A percentile compares a stretch with the other conserved stretches of the same genome.
These are phyloP conservation scores for Lenwebbia sp. DNA, from an alignment of 345 rosid genomes.

Conservation along the genomic window DNA sequence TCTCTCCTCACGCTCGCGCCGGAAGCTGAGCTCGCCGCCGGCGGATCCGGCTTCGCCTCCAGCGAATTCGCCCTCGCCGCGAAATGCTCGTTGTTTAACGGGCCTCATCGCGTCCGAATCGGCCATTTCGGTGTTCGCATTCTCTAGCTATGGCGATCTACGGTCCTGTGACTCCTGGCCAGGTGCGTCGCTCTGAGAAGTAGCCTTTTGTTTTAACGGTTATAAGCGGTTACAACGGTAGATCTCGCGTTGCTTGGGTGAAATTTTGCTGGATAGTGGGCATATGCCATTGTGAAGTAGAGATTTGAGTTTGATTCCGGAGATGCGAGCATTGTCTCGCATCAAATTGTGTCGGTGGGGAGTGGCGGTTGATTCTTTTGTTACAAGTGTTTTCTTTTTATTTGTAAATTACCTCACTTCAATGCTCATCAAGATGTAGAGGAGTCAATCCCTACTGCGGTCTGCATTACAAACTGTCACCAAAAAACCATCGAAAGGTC, in stretches of 20 bases:
- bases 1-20: background rate
- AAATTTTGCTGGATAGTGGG: background rate
- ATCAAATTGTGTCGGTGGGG: background rate
- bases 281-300: background rate
- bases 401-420: background rate
- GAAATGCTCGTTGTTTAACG: background rate
- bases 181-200: conserved; percentile 27
- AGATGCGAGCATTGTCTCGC: background rate
- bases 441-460: background rate
- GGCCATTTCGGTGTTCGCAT: background rate
- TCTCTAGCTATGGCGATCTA: conserved; percentile 23
- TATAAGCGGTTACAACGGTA: background rate
- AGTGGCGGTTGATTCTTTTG: background rate
- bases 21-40: background rate
- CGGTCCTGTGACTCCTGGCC: conserved; percentile 62
- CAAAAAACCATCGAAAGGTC: background rate
- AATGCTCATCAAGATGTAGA: background rate
- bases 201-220: background rate
- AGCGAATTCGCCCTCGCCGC: background rate
- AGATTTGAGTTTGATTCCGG: background rate
- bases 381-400: background rate
- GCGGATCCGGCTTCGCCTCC: background rate
- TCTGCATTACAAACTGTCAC: background rate
- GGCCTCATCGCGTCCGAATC: background rate
- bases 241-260: background rate